Conservation (phyloP, 192 early-diverging fungal species). For the Dimargaris verticillata region DNA sequence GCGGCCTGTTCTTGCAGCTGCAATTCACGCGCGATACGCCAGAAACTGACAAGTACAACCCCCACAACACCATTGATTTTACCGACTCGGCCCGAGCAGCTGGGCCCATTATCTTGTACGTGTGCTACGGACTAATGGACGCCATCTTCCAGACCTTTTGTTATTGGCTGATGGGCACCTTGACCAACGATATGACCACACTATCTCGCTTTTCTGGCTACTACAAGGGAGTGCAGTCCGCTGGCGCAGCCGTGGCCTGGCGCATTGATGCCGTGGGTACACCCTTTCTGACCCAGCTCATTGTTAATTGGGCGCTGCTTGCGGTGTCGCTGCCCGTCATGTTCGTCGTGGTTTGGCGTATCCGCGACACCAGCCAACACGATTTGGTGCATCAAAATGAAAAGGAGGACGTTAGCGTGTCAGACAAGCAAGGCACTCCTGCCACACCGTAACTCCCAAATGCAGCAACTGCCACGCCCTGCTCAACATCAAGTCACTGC, state of each 20-base stretch:
- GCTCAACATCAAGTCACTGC: no score
- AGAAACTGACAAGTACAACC: constrained; percentile 3
- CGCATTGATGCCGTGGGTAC: constrained; percentile 40
- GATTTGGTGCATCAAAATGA: no score
- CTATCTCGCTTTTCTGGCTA: constrained; percentile 62
- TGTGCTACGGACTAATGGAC: constrained; percentile 61
- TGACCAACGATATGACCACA: constrained; percentile 63
- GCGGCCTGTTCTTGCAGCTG: constrained; percentile 39
- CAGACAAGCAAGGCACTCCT: no score
- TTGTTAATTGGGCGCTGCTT: constrained; percentile 38
- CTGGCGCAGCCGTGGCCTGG: constrained; percentile 54
- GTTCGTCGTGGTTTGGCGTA: constrained; percentile 25
- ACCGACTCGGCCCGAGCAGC: constrained; percentile 28
- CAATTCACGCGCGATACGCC: constrained; percentile 24
- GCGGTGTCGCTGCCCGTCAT: constrained; percentile 31
- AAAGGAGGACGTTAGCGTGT: no score
- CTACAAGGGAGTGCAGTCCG: constrained; percentile 84
- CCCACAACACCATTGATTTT: constrained; percentile 29
- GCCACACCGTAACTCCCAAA: no score
- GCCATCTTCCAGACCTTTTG: constrained; percentile 65
- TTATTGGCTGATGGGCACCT: constrained; percentile 78
- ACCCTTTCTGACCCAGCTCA: constrained; percentile 30
- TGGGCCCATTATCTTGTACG: constrained; percentile 49
- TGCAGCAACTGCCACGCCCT: no score
- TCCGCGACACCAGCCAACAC: constrained; percentile 6